Evolutionary conservation across 2,329 filamentous ascomycete species (phyloP), one percentile per base, ranked within the genome.

Genomic region (Plectosphaerella cucumerina): DNA sequence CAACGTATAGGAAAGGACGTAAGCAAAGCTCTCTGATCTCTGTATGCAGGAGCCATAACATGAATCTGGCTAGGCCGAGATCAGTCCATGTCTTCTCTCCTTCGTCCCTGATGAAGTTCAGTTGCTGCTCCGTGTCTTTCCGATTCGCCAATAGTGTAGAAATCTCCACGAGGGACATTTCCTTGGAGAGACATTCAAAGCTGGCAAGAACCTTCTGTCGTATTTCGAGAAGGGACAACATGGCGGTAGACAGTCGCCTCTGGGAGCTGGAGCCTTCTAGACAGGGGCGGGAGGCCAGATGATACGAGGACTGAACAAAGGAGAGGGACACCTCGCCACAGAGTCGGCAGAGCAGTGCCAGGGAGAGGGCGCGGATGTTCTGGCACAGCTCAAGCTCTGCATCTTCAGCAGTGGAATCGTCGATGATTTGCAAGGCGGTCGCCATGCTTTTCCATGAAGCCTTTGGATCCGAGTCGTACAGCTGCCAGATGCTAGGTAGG

Each of bases 21-120:
- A 50, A 43, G 11, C 46, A 22, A 15, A 50, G 42, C 49, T 50
- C 49, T 23, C 42, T 18, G 15, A 43, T 47, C 22, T 50, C 49
- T 18, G 8, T 21, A 18, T 50, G 12, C 8, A 31, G 3, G 26
- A 8, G n/a, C n/a, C n/a, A n/a, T n/a, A 5, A 20, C 5, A 21
- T 5, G 10, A 20, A 17, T 11, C 8, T 18, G 39, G 39, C n/a
- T 6, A 6, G 35, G 14, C 35, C n/a, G 9, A 14, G 14, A 9
- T 18, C 17, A 15, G 35, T 6, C n/a, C 35, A 39, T 42, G 39
- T 4, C 20, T 9, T 18, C n/a, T 10, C 10, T 42, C 10, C n/a
- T n/a, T n/a, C n/a, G n/a, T n/a, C n/a, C 18, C 6, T 42, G n/a
- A 17, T 8, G 17, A 42, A 42, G n/a, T 18, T n/a, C n/a, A 42